Percentiles rank a stretch among this genome's conserved stretches.
Conservation (phyloP, 2,329 filamentous ascomycete genomes). For the Penicillium sp. region DNA sequence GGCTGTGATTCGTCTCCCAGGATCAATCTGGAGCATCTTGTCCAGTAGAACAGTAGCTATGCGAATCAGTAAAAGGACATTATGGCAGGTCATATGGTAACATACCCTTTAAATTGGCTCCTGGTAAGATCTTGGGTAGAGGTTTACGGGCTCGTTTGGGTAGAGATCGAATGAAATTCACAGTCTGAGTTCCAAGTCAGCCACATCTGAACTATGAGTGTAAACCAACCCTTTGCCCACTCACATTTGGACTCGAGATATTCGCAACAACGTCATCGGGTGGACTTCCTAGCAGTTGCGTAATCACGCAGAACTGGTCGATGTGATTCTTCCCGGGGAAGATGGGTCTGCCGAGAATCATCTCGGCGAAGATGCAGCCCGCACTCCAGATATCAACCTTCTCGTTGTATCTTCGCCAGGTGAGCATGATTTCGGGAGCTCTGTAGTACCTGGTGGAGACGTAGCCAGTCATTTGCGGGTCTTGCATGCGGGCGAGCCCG, state of each 20-base stretch:
- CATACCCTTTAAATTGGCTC: slow-evolving; percentile 77
- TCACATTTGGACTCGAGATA: slow-evolving; percentile 93
- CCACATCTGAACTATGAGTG: too few species aligned
- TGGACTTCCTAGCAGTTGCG: slow-evolving; percentile 91
- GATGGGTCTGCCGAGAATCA: slow-evolving; percentile 94
- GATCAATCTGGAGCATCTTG: slow-evolving; percentile 95
- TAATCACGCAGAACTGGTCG: slow-evolving; percentile 99
- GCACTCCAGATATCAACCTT: slow-evolving; percentile 99
- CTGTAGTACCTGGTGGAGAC: slow-evolving; percentile 98
- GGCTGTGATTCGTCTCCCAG: slow-evolving; percentile 85
- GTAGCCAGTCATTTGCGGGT: slow-evolving; percentile 98
- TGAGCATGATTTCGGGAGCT: slow-evolving; percentile 98
- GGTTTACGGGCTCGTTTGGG: slow-evolving; percentile 89
- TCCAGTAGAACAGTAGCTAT: slow-evolving; percentile 87
- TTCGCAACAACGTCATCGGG: slow-evolving; percentile 97
- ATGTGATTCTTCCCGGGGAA: slow-evolving; percentile 99
- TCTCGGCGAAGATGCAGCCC: slow-evolving; percentile 97
- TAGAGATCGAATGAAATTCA: slow-evolving; percentile 94
- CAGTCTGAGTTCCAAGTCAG: slow-evolving; percentile 57
- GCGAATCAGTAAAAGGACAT: slow-evolving; percentile 10
- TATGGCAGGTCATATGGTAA: neutral
- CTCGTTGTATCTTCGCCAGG: slow-evolving; percentile 99
- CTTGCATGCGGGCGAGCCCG: slow-evolving; percentile 92
- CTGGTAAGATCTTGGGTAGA: slow-evolving; percentile 84
- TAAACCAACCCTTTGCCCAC: slow-evolving; percentile 31